Conservation (phyloP, 257 asterid species). For the Ligustrum vulgare region DNA sequence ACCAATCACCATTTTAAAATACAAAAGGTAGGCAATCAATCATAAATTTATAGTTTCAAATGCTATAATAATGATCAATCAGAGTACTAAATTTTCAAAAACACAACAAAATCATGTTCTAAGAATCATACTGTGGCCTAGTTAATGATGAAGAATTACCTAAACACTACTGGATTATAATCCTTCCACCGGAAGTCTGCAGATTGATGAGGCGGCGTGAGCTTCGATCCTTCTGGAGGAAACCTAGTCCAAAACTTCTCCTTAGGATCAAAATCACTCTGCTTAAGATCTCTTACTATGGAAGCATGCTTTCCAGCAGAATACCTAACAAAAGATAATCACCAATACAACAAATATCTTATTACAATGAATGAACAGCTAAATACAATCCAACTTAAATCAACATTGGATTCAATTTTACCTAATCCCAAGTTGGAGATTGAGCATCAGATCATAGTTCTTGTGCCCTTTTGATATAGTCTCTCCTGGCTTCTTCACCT, state of each 20-base stretch:
- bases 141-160: conserved; percentile 34
- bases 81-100: neutral
- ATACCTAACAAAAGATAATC: conserved; percentile 39
- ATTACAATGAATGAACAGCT: neutral
- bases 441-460: conserved; percentile 67
- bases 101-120: neutral
- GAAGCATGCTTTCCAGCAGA: conserved; percentile 69
- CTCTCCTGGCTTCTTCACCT: conserved; percentile 58
- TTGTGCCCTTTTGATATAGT: conserved; percentile 63
- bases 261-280: conserved; percentile 59
- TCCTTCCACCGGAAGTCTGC: conserved; percentile 77
- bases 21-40: conserved; percentile 11
- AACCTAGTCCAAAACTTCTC: conserved; percentile 71
- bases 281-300: conserved; percentile 39
- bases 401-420: conserved; percentile 10
- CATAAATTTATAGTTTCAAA: too few relatives aligned
- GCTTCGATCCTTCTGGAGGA: conserved; percentile 62
- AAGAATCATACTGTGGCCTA: neutral
- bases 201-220: conserved; percentile 70
- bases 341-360: conserved; percentile 15
- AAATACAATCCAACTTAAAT: neutral
- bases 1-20: conserved; percentile 19
- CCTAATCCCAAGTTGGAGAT: conserved; percentile 69
- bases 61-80: neutral
- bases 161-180: conserved; percentile 68